These are phyloP conservation scores for Podospora appendiculata DNA, from an alignment of 495 filamentous ascomycete genomes.

Conservation along the genomic window DNA sequence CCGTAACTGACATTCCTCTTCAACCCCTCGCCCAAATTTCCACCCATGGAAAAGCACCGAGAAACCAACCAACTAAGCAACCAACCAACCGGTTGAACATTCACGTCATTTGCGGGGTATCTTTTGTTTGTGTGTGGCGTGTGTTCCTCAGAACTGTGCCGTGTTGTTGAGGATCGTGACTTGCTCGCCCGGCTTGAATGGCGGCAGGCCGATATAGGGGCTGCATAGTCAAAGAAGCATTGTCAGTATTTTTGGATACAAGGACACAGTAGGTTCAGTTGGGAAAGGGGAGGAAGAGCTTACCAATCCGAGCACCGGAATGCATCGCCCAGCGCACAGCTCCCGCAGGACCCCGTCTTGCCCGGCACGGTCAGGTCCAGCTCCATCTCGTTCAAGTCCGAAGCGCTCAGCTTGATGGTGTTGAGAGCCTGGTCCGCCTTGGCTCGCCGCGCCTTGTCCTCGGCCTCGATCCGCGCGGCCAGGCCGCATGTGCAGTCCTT, in stretches of 20 bases:
- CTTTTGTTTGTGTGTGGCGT: not conserved
- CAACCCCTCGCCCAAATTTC: too few relatives aligned
- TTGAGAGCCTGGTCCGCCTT: conserved; percentile 44
- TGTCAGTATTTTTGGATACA: not conserved
- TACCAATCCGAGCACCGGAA: conserved; percentile 51
- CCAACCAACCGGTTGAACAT: not conserved
- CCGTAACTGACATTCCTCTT: too few relatives aligned
- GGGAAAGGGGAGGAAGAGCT: conserved; percentile 2
- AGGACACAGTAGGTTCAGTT: not conserved
- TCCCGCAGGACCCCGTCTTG: conserved; percentile 88
- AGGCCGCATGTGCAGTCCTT: conserved; percentile 98
- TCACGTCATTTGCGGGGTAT: not conserved
- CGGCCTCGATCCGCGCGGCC: conserved; percentile 65
- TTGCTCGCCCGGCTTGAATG: conserved; percentile 95
- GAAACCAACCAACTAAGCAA: not conserved
- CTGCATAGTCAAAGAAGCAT: conserved; percentile 46
- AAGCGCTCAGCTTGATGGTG: conserved; percentile 62
- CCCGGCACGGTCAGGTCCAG: conserved; percentile 94
- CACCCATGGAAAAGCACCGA: too few relatives aligned
- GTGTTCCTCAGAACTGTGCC: conserved; percentile 60
- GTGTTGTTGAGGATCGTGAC: conserved; percentile 78
- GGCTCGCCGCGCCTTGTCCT: conserved; percentile 64
- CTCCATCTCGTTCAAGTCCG: conserved; percentile 79
- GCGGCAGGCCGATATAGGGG: conserved; percentile 86
- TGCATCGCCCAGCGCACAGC: conserved; percentile 86